phyloP scores from a whole-genome alignment of 306 rosid species.

The Dalbergia oliveri region DNA sequence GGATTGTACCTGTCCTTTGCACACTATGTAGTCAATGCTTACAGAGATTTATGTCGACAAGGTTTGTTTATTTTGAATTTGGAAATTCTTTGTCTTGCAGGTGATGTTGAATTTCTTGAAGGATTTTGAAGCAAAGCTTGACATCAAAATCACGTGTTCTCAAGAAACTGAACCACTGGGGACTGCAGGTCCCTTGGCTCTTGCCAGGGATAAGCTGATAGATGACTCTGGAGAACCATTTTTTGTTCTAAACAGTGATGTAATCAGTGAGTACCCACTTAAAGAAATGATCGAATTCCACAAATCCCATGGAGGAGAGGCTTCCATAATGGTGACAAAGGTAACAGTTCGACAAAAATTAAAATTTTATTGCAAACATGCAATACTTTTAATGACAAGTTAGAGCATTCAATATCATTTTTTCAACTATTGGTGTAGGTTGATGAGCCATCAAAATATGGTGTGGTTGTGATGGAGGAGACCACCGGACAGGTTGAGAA shows the following conservation, averaged over 20 bases:
- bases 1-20: slow-evolving; percentile 31
- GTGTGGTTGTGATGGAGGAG: slow-evolving; percentile 95
- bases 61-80: slow-evolving; percentile 39
- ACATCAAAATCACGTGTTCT: slow-evolving; percentile 96
- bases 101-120: slow-evolving; percentile 97
- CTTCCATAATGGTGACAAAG: slow-evolving; percentile 99
- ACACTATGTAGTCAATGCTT: slow-evolving; percentile 23
- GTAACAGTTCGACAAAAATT: slow-evolving; percentile 48
- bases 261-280: slow-evolving; percentile 95
- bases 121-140: slow-evolving; percentile 89
- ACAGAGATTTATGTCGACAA: slow-evolving; percentile 20
- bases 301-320: slow-evolving; percentile 95
- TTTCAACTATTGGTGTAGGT: slow-evolving; percentile 66
- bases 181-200: slow-evolving; percentile 99
- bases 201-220: slow-evolving; percentile 91
- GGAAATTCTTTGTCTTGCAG: slow-evolving; percentile 52
- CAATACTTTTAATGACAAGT: not conserved
- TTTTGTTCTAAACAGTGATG: slow-evolving; percentile 98
- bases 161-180: slow-evolving; percentile 99
- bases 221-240: slow-evolving; percentile 88
- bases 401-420: slow-evolving; percentile 20
- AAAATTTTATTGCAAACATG: not conserved
- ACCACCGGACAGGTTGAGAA: slow-evolving; percentile 89
- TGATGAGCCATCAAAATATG: slow-evolving; percentile 98
- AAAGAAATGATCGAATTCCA: slow-evolving; percentile 92